A percentile compares a stretch with the other conserved stretches of the same genome.
These are phyloP conservation scores for Balamuthia mandrillaris DNA, from an alignment of 208 protist genomes.

Conservation along the genomic window DNA sequence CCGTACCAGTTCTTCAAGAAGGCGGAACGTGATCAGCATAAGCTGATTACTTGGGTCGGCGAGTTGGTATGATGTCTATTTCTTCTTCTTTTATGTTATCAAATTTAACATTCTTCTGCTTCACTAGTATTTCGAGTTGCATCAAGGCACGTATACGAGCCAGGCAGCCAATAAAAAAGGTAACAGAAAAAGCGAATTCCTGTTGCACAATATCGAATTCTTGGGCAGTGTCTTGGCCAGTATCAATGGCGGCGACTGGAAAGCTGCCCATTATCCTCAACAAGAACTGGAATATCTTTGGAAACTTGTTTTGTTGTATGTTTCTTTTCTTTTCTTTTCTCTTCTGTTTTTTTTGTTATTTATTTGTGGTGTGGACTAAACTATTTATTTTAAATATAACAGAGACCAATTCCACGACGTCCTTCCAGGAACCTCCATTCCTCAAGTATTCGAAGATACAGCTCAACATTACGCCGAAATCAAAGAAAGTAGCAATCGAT, in stretches of 20 bases:
- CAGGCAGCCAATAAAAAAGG: constrained; percentile 41
- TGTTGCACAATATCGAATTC: constrained; percentile 61
- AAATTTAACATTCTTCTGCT: no score
- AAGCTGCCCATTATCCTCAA: background rate
- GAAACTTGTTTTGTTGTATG: constrained; percentile 63
- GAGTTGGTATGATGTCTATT: constrained; percentile 38
- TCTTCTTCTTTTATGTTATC: no score
- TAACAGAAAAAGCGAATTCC: constrained; percentile 51
- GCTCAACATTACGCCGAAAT: constrained; percentile 15
- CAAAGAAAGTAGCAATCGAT: background rate
- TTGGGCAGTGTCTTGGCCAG: background rate
- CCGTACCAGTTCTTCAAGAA: constrained; percentile 58
- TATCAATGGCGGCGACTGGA: background rate
- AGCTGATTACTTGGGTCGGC: constrained; percentile 59
- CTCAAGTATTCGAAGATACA: constrained; percentile 33
- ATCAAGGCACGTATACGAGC: constrained; percentile 68
- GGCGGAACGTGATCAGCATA: background rate
- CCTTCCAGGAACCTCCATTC: constrained; percentile 56
- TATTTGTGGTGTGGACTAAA: background rate
- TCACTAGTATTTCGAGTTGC: constrained; percentile 65
- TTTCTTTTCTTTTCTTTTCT: background rate
- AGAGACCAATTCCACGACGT: constrained; percentile 73
- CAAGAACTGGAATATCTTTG: constrained; percentile 47
- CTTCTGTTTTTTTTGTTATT: background rate
- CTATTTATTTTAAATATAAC: background rate